Conservation (phyloP, 2,329 filamentous ascomycete genomes). For the Aspergillus sp. region DNA sequence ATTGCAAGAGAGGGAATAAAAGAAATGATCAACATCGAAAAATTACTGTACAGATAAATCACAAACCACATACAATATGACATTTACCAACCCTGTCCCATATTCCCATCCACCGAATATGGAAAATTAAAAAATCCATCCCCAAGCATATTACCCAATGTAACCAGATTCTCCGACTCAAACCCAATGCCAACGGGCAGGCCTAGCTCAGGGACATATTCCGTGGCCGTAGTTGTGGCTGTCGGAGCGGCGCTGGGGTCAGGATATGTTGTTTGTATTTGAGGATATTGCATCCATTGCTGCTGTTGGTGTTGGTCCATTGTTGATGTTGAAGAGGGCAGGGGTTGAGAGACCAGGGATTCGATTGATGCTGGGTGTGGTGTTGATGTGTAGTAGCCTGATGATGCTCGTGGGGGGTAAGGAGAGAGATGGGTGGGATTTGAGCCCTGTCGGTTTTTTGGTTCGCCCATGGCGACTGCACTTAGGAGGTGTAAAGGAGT, state of each 20-base stretch:
- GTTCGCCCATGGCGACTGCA: constrained; percentile 36
- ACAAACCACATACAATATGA: too few relatives aligned
- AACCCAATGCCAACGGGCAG: constrained; percentile 20
- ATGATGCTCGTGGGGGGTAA: constrained; percentile 1
- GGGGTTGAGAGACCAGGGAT: constrained; percentile 7
- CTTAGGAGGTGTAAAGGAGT: constrained; percentile 33
- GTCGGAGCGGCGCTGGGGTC: constrained; percentile 9
- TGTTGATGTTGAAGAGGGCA: constrained; percentile 1
- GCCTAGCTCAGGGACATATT: constrained; percentile 10
- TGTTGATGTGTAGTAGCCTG: neutral
- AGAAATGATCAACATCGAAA: too few relatives aligned
- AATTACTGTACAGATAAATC: too few relatives aligned
- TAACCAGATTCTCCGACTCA: constrained; percentile 23
- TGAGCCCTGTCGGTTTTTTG: constrained; percentile 4
- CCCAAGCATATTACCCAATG: constrained; percentile 26
- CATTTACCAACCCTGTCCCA: constrained; percentile 14
- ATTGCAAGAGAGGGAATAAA: too few relatives aligned
- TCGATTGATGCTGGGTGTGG: constrained; percentile 2
- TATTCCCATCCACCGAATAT: constrained; percentile 16
- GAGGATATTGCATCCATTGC: neutral
- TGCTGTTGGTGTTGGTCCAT: neutral
- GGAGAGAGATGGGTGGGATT: constrained; percentile 2
- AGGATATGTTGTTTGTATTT: constrained; percentile 6
- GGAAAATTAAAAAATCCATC: constrained; percentile 26
- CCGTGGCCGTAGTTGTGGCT: neutral